Evolutionary conservation across 2,329 filamentous ascomycete genomes (phyloP).

Genomic region (Bipolaris oryzae): DNA sequence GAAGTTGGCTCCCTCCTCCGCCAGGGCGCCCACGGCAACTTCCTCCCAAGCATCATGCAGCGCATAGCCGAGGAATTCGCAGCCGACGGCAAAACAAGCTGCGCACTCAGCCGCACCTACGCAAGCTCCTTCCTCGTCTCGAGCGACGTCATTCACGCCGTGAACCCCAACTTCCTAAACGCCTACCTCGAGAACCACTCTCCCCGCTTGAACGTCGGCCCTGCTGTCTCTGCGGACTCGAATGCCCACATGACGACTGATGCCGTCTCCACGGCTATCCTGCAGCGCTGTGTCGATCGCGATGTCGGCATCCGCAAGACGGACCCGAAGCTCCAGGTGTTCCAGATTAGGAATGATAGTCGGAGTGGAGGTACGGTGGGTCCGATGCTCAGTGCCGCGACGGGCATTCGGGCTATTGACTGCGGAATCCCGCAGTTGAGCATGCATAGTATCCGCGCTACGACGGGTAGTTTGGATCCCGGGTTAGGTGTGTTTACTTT

Average conservation of each 20-base stretch:
- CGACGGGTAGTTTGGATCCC: conserved; percentile 83
- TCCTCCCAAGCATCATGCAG: conserved; percentile 80
- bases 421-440: conserved; percentile 88
- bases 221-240: conserved; percentile 78
- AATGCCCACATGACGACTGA: conserved; percentile 98
- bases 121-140: conserved; percentile 92
- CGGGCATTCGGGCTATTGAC: conserved; percentile 84
- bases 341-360: conserved; percentile 94
- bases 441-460: conserved; percentile 93
- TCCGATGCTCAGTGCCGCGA: conserved; percentile 79
- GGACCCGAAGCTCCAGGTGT: conserved; percentile 75
- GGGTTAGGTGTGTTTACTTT: conserved; percentile 88
- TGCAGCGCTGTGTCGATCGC: conserved; percentile 74
- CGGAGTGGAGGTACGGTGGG: conserved; percentile 94
- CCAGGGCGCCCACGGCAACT: conserved; percentile 89
- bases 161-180: conserved; percentile 89
- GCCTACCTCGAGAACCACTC: conserved; percentile 85
- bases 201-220: conserved; percentile 85
- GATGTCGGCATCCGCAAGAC: conserved; percentile 53
- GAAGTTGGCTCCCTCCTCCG: conserved; percentile 91
- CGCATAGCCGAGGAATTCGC: conserved; percentile 75
- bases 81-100: conserved; percentile 50
- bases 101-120: conserved; percentile 78
- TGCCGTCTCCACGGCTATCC: conserved; percentile 78
- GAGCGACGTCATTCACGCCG: conserved; percentile 90